phyloP scores from a whole-genome alignment of 2,329 filamentous ascomycete species.

The Pezicula neosporulosa region DNA sequence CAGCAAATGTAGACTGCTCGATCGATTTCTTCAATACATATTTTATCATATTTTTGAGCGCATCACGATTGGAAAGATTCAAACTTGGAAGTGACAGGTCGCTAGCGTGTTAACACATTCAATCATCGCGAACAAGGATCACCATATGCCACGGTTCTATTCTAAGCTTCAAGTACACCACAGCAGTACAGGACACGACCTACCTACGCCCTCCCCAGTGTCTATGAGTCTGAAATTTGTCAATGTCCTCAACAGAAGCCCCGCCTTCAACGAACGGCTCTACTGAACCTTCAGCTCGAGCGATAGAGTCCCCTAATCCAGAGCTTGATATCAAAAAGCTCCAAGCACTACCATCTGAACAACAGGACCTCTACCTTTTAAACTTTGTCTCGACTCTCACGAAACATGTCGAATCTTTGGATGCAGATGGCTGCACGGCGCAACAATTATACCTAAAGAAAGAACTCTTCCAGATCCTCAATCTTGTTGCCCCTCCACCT shows the following conservation, averaged over 20 bases:
- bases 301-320: conserved; percentile 49
- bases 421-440: conserved; percentile 75
- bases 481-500: conserved; percentile 74
- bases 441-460: conserved; percentile 92
- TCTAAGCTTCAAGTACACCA: not conserved
- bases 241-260: conserved; percentile 28
- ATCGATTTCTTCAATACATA: too few relatives aligned
- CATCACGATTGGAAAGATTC: too few relatives aligned
- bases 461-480: conserved; percentile 91
- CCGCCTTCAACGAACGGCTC: conserved; percentile 29
- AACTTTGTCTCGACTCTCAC: conserved; percentile 82
- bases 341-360: conserved; percentile 83
- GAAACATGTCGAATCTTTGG: conserved; percentile 72
- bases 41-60: too few relatives aligned
- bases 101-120: too few relatives aligned
- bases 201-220: conserved; percentile 3
- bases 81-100: too few relatives aligned
- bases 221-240: conserved; percentile 10
- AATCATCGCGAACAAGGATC: too few relatives aligned
- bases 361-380: conserved; percentile 91
- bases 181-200: not conserved
- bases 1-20: too few relatives aligned
- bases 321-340: conserved; percentile 91
- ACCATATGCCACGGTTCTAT: not conserved
- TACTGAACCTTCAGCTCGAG: conserved; percentile 29